phyloP scores from a whole-genome alignment of 176 grass and related monocot genomes.

The Eleusine indica region DNA sequence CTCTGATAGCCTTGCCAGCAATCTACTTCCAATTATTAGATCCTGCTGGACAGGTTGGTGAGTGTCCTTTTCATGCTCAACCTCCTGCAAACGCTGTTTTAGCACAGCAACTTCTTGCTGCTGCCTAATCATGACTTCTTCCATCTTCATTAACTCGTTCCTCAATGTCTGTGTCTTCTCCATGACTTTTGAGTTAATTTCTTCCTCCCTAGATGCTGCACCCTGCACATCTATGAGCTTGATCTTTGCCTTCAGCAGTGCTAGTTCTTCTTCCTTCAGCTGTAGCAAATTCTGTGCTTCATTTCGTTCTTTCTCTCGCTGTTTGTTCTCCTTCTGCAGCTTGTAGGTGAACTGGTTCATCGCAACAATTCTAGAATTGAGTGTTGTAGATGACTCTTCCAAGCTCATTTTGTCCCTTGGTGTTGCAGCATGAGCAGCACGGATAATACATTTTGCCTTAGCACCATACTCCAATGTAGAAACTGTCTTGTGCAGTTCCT shows the following conservation, averaged over 20 bases:
- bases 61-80: constrained; percentile 50
- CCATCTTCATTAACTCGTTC: constrained; percentile 55
- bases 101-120: constrained; percentile 59
- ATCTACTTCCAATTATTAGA: constrained; percentile 49
- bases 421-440: constrained; percentile 64
- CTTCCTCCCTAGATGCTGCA: constrained; percentile 49
- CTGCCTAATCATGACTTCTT: constrained; percentile 57
- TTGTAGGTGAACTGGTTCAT: constrained; percentile 91
- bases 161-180: constrained; percentile 52
- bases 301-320: constrained; percentile 60
- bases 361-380: constrained; percentile 68
- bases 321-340: constrained; percentile 74
- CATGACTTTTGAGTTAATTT: constrained; percentile 56
- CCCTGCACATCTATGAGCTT: constrained; percentile 57
- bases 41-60: constrained; percentile 38
- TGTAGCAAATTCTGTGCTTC: constrained; percentile 52
- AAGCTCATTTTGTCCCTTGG: constrained; percentile 64
- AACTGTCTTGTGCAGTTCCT: constrained; percentile 90
- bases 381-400: constrained; percentile 62
- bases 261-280: constrained; percentile 69
- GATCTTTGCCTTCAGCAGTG: constrained; percentile 45
- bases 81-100: constrained; percentile 60
- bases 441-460: constrained; percentile 95
- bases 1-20: constrained; percentile 62
- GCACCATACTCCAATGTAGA: constrained; percentile 92